These are phyloP conservation scores for Kodamaea jinghongensis DNA, from an alignment of 805 yeast genomes.

Conservation along the genomic window DNA sequence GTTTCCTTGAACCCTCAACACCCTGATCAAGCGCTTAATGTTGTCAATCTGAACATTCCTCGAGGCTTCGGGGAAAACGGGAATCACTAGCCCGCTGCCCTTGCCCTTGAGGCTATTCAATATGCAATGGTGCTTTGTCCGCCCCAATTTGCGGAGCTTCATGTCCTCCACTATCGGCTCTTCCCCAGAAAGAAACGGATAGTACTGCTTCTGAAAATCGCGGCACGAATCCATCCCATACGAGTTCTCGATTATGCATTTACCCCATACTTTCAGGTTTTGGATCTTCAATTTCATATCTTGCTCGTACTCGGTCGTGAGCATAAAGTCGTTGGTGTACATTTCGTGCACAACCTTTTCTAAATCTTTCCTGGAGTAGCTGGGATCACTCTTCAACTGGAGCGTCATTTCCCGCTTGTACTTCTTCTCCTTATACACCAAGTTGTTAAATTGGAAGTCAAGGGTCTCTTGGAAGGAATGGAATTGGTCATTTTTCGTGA, in stretches of 20 bases:
- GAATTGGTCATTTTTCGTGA: constrained; percentile 1
- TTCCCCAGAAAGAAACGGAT: constrained; percentile 31
- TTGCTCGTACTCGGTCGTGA: not conserved
- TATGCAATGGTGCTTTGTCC: not conserved
- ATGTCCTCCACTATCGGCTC: constrained; percentile 20
- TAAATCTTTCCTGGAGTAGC: not conserved
- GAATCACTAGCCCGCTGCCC: constrained; percentile 31
- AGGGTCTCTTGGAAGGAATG: not conserved
- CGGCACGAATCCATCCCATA: constrained; percentile 10
- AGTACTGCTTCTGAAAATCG: constrained; percentile 15
- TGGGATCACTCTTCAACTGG: constrained; percentile 12
- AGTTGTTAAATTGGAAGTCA: constrained; percentile 15
- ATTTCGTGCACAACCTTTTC: constrained; percentile 1
- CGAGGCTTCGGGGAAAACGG: constrained; percentile 19
- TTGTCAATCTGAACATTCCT: constrained; percentile 17
- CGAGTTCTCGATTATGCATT: constrained; percentile 18
- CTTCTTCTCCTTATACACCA: constrained; percentile 23
- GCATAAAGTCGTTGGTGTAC: not conserved
- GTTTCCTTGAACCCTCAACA: constrained; percentile 26
- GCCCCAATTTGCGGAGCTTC: not conserved
- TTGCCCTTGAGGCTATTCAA: constrained; percentile 13
- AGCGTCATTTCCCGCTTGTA: constrained; percentile 24
- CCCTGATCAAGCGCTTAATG: constrained; percentile 21
- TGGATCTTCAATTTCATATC: constrained; percentile 5
- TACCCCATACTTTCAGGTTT: constrained; percentile 24